Percentiles rank a stretch among this genome's conserved stretches.
Conservation (phyloP, 2,329 filamentous ascomycete genomes). For the Cadophora sp. region DNA sequence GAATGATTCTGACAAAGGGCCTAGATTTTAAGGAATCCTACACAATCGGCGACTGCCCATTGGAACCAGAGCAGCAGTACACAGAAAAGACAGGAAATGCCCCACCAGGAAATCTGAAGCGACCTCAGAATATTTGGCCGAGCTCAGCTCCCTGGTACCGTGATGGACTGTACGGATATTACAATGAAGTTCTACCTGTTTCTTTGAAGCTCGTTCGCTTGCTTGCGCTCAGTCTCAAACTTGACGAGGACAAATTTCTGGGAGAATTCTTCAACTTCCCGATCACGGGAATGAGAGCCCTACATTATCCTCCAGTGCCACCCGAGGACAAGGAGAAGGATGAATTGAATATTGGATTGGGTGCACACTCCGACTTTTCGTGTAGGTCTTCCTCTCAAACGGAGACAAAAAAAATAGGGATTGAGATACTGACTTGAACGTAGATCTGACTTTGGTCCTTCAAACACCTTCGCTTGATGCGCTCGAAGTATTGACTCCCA, state of each 20-base stretch:
- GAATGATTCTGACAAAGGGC: neutral
- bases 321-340: slow-evolving; percentile 18
- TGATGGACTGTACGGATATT: slow-evolving; percentile 21
- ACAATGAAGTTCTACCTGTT: slow-evolving; percentile 20
- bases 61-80: slow-evolving; percentile 22
- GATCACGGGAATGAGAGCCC: slow-evolving; percentile 22
- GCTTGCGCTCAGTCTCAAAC: slow-evolving; percentile 17
- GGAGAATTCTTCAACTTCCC: slow-evolving; percentile 22
- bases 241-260: slow-evolving; percentile 18
- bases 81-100: slow-evolving; percentile 15
- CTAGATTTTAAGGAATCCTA: slow-evolving; percentile 20
- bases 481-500: slow-evolving; percentile 24
- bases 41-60: slow-evolving; percentile 22
- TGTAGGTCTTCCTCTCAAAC: neutral
- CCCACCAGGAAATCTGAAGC: slow-evolving; percentile 13
- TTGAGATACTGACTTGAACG: neutral
- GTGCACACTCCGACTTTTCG: slow-evolving; percentile 24
- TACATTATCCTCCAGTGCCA: slow-evolving; percentile 21
- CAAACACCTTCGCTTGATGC: slow-evolving; percentile 23
- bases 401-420: neutral
- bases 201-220: slow-evolving; percentile 17
- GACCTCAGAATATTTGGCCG: slow-evolving; percentile 25
- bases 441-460: slow-evolving; percentile 23
- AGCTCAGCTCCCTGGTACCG: slow-evolving; percentile 23
- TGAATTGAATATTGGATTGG: slow-evolving; percentile 20